phyloP scores from a whole-genome alignment of 345 rosid genomes.

The Arabis alpina region DNA sequence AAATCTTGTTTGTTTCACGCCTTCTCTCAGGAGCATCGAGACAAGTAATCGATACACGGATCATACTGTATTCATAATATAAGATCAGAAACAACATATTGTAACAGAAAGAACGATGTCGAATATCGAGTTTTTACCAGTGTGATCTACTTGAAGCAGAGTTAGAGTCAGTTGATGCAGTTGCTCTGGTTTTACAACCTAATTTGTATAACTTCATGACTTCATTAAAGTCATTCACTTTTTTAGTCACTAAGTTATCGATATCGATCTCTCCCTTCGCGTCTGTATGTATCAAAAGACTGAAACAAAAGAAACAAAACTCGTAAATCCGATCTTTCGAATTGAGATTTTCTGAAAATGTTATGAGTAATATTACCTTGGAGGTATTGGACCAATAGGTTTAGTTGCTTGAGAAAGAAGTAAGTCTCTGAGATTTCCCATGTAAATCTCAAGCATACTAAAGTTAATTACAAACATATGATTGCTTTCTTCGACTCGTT shows the following conservation, averaged over 20 bases:
- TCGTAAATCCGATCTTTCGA: not conserved
- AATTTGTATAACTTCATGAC: conserved; percentile 69
- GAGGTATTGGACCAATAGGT: conserved; percentile 57
- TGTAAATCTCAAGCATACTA: conserved; percentile 89
- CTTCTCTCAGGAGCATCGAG: conserved; percentile 63
- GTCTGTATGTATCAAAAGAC: conserved; percentile 69
- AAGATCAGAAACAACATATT: conserved; percentile 12
- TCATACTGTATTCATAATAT: conserved; percentile 57
- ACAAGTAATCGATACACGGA: conserved; percentile 63
- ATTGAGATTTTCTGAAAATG: conserved; percentile 24
- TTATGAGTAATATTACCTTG: conserved; percentile 50
- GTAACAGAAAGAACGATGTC: not conserved
- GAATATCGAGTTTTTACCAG: conserved; percentile 52
- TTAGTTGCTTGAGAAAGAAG: conserved; percentile 60
- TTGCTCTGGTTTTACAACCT: conserved; percentile 78
- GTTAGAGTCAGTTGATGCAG: conserved; percentile 80
- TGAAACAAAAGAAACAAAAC: conserved; percentile 43
- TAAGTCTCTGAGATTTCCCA: conserved; percentile 81
- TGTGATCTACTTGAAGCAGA: conserved; percentile 78
- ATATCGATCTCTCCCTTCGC: conserved; percentile 62
- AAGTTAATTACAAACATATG: conserved; percentile 56
- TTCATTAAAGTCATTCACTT: conserved; percentile 63
- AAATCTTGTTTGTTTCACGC: conserved; percentile 65
- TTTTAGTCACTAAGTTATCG: conserved; percentile 63
- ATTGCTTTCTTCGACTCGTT: conserved; percentile 62